Conservation (phyloP, 352 stramenopile genomes). For the Pythium diclinum region DNA sequence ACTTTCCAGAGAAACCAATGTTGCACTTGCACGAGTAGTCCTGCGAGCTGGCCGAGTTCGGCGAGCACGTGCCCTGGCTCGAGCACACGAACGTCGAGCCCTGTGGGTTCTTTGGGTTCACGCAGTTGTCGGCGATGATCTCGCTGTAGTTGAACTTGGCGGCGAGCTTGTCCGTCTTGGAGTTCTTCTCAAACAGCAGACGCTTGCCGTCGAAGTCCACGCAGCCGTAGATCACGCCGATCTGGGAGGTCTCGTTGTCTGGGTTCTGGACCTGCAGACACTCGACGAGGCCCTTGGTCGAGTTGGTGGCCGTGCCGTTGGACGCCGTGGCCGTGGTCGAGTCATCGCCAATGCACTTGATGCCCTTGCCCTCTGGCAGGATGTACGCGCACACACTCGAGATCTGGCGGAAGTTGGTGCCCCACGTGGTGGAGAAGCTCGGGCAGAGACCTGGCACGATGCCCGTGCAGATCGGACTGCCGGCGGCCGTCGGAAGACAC, state of each 20-base stretch:
- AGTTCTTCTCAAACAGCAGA: conserved; percentile 50
- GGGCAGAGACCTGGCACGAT: background rate
- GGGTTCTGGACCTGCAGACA: conserved; percentile 30
- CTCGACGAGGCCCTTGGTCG: conserved; percentile 34
- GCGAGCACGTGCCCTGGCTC: conserved; percentile 63
- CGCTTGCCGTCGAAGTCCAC: conserved; percentile 67
- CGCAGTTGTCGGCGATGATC: conserved; percentile 51
- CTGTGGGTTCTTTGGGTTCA: conserved; percentile 46
- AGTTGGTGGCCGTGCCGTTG: conserved; percentile 13
- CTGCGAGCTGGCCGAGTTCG: conserved; percentile 38
- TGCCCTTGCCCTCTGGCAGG: conserved; percentile 47
- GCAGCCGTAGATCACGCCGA: conserved; percentile 75
- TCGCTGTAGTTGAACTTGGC: conserved; percentile 56
- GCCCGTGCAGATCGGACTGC: background rate
- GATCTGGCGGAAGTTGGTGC: conserved; percentile 45
- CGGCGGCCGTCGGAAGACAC: background rate
- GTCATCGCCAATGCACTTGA: conserved; percentile 30
- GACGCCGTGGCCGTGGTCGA: background rate
- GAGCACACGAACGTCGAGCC: conserved; percentile 72
- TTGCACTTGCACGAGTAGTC: conserved; percentile 69
- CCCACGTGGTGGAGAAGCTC: background rate
- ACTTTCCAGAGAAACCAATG: conserved; percentile 73
- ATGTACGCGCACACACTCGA: conserved; percentile 58
- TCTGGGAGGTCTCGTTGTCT: conserved; percentile 17
- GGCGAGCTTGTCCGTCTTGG: conserved; percentile 50